Percentiles rank a stretch among this genome's conserved stretches.
Conservation (phyloP, 257 asterid species). For the Handroanthus guayacan region DNA sequence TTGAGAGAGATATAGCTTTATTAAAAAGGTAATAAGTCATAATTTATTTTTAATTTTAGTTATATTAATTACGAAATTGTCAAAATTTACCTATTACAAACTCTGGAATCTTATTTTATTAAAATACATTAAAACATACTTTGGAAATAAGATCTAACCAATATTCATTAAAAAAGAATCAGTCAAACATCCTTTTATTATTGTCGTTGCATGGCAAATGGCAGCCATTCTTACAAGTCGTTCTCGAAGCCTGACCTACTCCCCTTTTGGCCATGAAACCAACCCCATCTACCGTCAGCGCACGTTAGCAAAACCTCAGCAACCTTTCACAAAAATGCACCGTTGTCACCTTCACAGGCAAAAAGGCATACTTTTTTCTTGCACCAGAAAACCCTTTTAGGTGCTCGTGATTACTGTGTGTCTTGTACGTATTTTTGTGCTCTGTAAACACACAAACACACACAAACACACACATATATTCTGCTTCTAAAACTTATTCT, state of each 20-base stretch:
- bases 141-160: too few relatives aligned
- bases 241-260: conserved; percentile 9
- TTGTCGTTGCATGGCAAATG: not conserved
- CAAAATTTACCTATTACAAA: too few relatives aligned
- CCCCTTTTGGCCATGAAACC: conserved; percentile 13
- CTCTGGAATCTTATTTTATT: too few relatives aligned
- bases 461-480: too few relatives aligned
- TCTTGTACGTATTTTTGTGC: conserved; percentile 19
- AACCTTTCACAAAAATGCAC: conserved; percentile 28
- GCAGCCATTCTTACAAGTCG: not conserved
- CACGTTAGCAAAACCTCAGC: conserved; percentile 32
- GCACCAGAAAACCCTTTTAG: conserved; percentile 10
- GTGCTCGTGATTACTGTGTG: conserved; percentile 38
- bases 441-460: not conserved
- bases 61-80: too few relatives aligned
- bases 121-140: too few relatives aligned
- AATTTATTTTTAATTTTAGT: too few relatives aligned
- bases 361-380: not conserved
- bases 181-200: too few relatives aligned
- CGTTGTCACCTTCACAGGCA: conserved; percentile 1
- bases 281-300: conserved; percentile 37
- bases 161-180: too few relatives aligned
- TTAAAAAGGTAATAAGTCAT: too few relatives aligned
- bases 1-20: too few relatives aligned
- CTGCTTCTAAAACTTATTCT: conserved; percentile 35